Conservation (phyloP, 1,139 yeast species). For the Blastobotrys petasosporus region DNA sequence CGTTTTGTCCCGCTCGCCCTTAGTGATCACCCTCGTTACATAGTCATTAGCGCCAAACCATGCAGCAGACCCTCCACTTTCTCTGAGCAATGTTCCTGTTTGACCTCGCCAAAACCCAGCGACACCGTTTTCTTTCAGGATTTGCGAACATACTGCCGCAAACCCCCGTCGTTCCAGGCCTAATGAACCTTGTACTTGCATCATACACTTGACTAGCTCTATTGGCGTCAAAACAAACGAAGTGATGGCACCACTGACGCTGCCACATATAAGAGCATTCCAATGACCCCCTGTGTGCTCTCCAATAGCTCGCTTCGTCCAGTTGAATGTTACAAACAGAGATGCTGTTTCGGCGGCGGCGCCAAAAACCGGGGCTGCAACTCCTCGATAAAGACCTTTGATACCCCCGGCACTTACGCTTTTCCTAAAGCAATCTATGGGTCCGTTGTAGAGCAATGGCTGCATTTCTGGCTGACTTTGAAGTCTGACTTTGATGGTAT, state of each 20-base stretch:
- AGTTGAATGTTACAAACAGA: conserved; percentile 56
- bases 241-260: conserved; percentile 74
- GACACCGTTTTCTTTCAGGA: conserved; percentile 46
- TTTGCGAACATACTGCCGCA: conserved; percentile 7
- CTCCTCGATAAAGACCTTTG: conserved; percentile 54
- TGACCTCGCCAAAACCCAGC: conserved; percentile 79
- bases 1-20: conserved; percentile 26
- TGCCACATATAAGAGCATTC: conserved; percentile 54
- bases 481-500: conserved; percentile 81
- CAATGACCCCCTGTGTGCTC: not conserved
- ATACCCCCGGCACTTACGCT: conserved; percentile 67
- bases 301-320: conserved; percentile 38
- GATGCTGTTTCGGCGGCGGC: conserved; percentile 84
- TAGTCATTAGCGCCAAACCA: conserved; percentile 91
- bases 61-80: conserved; percentile 83
- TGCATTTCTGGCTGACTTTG: conserved; percentile 58
- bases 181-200: conserved; percentile 57
- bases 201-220: conserved; percentile 78
- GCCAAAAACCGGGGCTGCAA: conserved; percentile 76
- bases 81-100: conserved; percentile 74
- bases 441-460: conserved; percentile 43
- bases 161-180: conserved; percentile 9
- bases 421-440: conserved; percentile 53
- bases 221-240: conserved; percentile 85
- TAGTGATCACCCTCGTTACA: conserved; percentile 38